Evolutionary conservation across 306 rosid genomes (phyloP).

Genomic region (Morella rubra): DNA sequence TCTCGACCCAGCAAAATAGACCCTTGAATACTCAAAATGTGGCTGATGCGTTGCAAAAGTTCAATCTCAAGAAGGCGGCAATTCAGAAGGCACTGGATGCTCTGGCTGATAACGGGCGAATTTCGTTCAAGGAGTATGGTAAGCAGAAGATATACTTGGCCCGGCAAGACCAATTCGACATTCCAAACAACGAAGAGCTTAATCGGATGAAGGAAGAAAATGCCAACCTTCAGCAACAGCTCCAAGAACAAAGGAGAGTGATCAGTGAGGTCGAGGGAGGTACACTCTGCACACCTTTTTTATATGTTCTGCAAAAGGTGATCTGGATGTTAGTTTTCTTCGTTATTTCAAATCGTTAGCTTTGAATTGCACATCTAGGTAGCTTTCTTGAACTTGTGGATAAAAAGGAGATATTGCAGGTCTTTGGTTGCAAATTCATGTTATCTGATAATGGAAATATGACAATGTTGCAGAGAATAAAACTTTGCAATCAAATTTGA

Average conservation of each 20-base stretch:
- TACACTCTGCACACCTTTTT: slow-evolving; percentile 22
- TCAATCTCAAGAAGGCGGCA: slow-evolving; percentile 77
- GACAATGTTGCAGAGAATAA: slow-evolving; percentile 63
- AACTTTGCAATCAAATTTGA: slow-evolving; percentile 72
- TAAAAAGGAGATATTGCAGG: too few relatives aligned
- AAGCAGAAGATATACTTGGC: slow-evolving; percentile 94
- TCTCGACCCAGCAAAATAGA: slow-evolving; percentile 66
- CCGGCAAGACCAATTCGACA: slow-evolving; percentile 76
- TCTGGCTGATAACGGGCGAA: slow-evolving; percentile 64
- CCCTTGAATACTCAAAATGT: slow-evolving; percentile 83
- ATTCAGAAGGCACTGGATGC: slow-evolving; percentile 78
- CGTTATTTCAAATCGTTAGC: neutral
- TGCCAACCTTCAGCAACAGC: slow-evolving; percentile 56
- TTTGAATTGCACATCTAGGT: neutral
- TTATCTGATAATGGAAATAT: slow-evolving; percentile 18
- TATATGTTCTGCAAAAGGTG: neutral
- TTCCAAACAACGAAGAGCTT: slow-evolving; percentile 78
- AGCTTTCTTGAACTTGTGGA: neutral
- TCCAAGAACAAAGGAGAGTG: slow-evolving; percentile 52
- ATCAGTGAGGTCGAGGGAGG: slow-evolving; percentile 71
- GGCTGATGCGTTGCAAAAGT: slow-evolving; percentile 87
- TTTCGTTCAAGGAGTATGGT: slow-evolving; percentile 93
- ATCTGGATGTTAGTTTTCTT: neutral
- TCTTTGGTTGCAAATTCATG: neutral
- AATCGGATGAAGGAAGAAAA: slow-evolving; percentile 79